phyloP scores from a whole-genome alignment of 345 rosid species.

The Clausena lansium region DNA sequence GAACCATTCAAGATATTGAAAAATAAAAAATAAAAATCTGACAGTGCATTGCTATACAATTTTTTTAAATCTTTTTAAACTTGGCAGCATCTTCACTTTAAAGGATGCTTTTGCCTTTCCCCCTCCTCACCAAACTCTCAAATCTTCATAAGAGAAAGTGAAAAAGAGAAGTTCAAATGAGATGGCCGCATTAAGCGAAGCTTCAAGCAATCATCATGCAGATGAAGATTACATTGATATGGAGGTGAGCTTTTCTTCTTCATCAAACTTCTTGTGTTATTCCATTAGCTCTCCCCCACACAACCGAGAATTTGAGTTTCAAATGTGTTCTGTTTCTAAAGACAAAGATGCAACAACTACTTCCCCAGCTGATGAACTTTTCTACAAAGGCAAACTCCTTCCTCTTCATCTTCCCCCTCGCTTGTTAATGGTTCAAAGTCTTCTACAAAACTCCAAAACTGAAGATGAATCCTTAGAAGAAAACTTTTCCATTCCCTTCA shows the following conservation, averaged over 20 bases:
- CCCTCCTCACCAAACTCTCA: constrained; percentile 28
- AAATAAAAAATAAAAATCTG: constrained; percentile 16
- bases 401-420: constrained; percentile 94
- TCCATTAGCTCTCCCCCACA: constrained; percentile 57
- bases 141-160: constrained; percentile 18
- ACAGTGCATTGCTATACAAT: constrained; percentile 17
- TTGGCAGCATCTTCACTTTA: constrained; percentile 43
- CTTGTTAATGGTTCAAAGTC: constrained; percentile 69
- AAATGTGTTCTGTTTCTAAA: constrained; percentile 50
- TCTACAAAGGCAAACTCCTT: constrained; percentile 90
- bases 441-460: constrained; percentile 38
- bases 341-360: constrained; percentile 32
- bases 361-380: constrained; percentile 91
- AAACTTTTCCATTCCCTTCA: constrained; percentile 25
- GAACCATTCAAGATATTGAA: constrained; percentile 32
- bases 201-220: constrained; percentile 25
- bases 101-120: constrained; percentile 31
- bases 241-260: constrained; percentile 55
- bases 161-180: constrained; percentile 12
- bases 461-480: constrained; percentile 27
- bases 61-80: constrained; percentile 13
- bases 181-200: constrained; percentile 25
- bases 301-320: constrained; percentile 83
- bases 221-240: constrained; percentile 81
- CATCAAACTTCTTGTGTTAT: constrained; percentile 44